Conservation (phyloP, 768 basidiomycete genomes). For the Suillus ampliporus region DNA sequence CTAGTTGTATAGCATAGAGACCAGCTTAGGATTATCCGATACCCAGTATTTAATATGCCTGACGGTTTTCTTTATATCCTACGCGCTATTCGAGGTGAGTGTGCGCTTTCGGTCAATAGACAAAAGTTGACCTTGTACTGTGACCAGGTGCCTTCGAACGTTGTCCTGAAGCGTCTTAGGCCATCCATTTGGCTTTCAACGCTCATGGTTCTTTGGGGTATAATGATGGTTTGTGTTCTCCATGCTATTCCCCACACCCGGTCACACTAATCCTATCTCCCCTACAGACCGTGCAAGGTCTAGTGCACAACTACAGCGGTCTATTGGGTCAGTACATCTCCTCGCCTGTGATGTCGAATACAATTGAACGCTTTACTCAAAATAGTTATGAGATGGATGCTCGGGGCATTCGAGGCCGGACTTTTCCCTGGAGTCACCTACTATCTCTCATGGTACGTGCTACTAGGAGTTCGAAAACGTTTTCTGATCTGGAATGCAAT, state of each 20-base stretch:
- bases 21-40: conserved; percentile 63
- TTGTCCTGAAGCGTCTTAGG: conserved; percentile 72
- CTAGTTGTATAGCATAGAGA: conserved; percentile 68
- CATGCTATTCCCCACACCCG: too few relatives aligned
- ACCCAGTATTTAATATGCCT: conserved; percentile 68
- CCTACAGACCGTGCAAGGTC: conserved; percentile 70
- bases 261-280: conserved; percentile 13
- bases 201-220: conserved; percentile 76
- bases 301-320: conserved; percentile 71
- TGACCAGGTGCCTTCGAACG: conserved; percentile 71
- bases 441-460: conserved; percentile 70
- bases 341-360: not conserved
- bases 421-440: conserved; percentile 58
- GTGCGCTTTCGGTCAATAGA: not conserved
- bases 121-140: conserved; percentile 3
- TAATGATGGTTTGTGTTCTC: conserved; percentile 64
- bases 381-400: conserved; percentile 70
- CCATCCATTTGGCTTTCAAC: conserved; percentile 80
- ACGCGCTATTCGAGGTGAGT: conserved; percentile 70
- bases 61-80: conserved; percentile 66
- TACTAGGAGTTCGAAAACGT: not conserved
- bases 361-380: conserved; percentile 5
- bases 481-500: conserved; percentile 39
- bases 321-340: conserved; percentile 56
- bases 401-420: conserved; percentile 71